Percentiles rank a stretch among this genome's conserved stretches.
These are phyloP conservation scores for Tetrapyrgos nigripes DNA, from an alignment of 1,284 basidiomycete genomes.

Conservation along the genomic window DNA sequence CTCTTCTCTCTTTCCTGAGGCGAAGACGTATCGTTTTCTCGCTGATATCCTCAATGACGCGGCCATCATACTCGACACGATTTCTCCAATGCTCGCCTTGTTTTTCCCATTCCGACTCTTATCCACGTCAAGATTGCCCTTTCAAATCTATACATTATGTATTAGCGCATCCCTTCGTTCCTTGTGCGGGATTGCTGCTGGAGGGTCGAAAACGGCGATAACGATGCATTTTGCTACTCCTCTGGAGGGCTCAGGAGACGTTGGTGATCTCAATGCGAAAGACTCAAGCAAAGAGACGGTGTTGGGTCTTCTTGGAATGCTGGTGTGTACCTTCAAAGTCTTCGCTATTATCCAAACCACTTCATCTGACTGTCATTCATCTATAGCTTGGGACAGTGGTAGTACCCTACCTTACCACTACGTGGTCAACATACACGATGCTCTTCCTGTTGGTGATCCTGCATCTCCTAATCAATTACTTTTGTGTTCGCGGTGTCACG, in stretches of 20 bases:
- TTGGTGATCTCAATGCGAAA: constrained; percentile 75
- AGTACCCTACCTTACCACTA: constrained; percentile 59
- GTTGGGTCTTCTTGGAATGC: constrained; percentile 67
- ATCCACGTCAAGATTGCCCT: constrained; percentile 25
- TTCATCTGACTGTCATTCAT: background rate
- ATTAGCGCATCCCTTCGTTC: constrained; percentile 62
- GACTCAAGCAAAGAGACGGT: constrained; percentile 76
- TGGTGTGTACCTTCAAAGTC: constrained; percentile 48
- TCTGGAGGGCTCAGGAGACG: constrained; percentile 54
- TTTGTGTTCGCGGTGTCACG: constrained; percentile 61
- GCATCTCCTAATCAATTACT: constrained; percentile 66
- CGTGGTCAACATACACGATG: constrained; percentile 53
- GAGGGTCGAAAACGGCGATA: constrained; percentile 73
- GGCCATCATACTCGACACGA: constrained; percentile 61
- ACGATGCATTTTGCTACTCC: constrained; percentile 69
- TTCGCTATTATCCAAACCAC: background rate
- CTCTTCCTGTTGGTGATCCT: constrained; percentile 56
- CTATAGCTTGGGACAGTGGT: constrained; percentile 66
- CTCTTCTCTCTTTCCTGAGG: constrained; percentile 69
- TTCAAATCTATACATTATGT: constrained; percentile 59
- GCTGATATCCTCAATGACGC: constrained; percentile 71
- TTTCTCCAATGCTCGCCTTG: constrained; percentile 60
- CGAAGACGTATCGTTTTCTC: constrained; percentile 73
- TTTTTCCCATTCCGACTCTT: constrained; percentile 13
- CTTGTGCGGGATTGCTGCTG: constrained; percentile 64